Conservation (phyloP, 164 flowering plant species). For the Saururus chinensis region DNA sequence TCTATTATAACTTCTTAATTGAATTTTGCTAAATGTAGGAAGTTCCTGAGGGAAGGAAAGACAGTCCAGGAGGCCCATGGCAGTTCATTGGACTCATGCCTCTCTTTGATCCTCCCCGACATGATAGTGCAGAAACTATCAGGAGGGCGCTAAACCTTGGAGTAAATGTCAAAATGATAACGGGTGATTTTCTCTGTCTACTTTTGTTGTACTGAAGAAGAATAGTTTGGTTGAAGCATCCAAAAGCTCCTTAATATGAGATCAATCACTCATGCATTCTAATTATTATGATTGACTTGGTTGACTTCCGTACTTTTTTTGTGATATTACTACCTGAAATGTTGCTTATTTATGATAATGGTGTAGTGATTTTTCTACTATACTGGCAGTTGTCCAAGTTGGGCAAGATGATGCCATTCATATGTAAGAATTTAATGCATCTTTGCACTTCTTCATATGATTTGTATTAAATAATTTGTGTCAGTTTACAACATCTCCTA, state of each 20-base stretch:
- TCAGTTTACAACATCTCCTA: too few species aligned
- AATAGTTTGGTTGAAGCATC: background rate
- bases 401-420: too few species aligned
- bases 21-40: conserved; percentile 42
- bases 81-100: conserved; percentile 90
- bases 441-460: too few species aligned
- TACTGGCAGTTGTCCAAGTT: too few species aligned
- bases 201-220: background rate
- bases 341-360: too few species aligned
- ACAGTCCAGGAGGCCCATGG: conserved; percentile 93
- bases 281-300: background rate
- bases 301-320: background rate
- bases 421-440: too few species aligned
- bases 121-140: conserved; percentile 97
- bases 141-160: conserved; percentile 95
- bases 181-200: conserved; percentile 36
- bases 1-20: background rate
- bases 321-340: background rate
- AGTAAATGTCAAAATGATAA: conserved; percentile 96
- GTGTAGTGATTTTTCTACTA: too few species aligned
- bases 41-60: conserved; percentile 90
- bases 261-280: background rate
- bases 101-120: conserved; percentile 95
- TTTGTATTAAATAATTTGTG: too few species aligned
- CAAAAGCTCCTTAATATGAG: background rate